Conservation (phyloP, 2,329 filamentous ascomycete genomes). For the Coniochaeta ligniaria region DNA sequence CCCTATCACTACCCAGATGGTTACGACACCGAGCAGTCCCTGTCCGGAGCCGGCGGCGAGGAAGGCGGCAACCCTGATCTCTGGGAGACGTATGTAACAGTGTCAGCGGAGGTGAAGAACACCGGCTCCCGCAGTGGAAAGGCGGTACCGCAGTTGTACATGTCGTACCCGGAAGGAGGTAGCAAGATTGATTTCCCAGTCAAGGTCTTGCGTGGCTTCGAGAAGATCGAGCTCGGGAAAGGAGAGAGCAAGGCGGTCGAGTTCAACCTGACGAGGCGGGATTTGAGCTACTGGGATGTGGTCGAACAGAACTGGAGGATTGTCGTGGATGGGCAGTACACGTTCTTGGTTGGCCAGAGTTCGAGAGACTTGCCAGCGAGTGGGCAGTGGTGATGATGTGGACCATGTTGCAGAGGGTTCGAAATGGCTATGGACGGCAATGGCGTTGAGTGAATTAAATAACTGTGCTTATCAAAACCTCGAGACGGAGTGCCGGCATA, state of each 20-base stretch:
- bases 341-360: slow-evolving; percentile 14
- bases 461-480: neutral
- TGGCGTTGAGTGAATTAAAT: neutral
- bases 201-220: slow-evolving; percentile 64
- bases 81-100: slow-evolving; percentile 46
- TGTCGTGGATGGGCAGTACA: slow-evolving; percentile 14
- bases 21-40: slow-evolving; percentile 40
- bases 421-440: too few relatives aligned
- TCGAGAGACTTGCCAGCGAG: slow-evolving; percentile 12
- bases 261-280: slow-evolving; percentile 57
- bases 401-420: too few relatives aligned
- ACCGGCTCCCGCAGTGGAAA: slow-evolving; percentile 35
- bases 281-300: slow-evolving; percentile 68
- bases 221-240: slow-evolving; percentile 54
- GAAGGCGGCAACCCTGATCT: slow-evolving; percentile 62
- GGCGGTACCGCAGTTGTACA: slow-evolving; percentile 39
- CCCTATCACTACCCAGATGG: slow-evolving; percentile 46
- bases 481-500: neutral
- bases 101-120: slow-evolving; percentile 47
- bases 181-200: slow-evolving; percentile 53
- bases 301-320: slow-evolving; percentile 61
- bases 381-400: slow-evolving; percentile 11
- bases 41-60: slow-evolving; percentile 61
- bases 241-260: slow-evolving; percentile 46
- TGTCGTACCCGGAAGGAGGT: slow-evolving; percentile 29